These are phyloP conservation scores for Cyberlindnera petersonii DNA, from an alignment of 805 yeast genomes.

Conservation along the genomic window DNA sequence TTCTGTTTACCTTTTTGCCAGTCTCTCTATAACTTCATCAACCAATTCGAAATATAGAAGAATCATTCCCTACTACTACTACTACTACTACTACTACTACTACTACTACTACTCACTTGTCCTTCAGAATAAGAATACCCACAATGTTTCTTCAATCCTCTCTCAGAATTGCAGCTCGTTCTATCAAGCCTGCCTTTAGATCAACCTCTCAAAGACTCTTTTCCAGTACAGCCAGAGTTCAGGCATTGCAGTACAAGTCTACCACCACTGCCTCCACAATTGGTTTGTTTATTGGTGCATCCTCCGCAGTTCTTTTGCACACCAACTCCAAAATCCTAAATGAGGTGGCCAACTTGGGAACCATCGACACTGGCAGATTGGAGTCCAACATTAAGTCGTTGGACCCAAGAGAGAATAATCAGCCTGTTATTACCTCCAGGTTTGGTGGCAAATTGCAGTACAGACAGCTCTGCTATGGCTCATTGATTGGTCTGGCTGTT, in stretches of 20 bases:
- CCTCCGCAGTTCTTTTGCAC: slow-evolving; percentile 17
- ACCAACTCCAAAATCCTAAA: slow-evolving; percentile 25
- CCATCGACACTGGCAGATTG: slow-evolving; percentile 16
- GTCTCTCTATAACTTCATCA: no score
- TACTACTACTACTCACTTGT: no score
- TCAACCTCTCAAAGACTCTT: slow-evolving; percentile 9
- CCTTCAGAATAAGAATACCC: no score
- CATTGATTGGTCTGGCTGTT: slow-evolving; percentile 51
- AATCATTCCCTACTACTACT: no score
- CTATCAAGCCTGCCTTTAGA: slow-evolving; percentile 13
- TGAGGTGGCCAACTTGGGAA: slow-evolving; percentile 25
- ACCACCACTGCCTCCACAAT: slow-evolving; percentile 10
- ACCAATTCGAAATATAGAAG: no score
- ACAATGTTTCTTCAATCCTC: slow-evolving; percentile 19
- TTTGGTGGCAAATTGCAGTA: slow-evolving; percentile 49
- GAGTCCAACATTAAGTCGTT: slow-evolving; percentile 10
- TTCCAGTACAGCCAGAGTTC: slow-evolving; percentile 4
- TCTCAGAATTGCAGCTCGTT: slow-evolving; percentile 15
- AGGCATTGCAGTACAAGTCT: not conserved
- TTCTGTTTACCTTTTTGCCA: no score
- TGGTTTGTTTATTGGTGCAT: slow-evolving; percentile 26
- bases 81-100: no score
- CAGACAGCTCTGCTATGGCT: slow-evolving; percentile 57
- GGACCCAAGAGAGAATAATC: slow-evolving; percentile 11
- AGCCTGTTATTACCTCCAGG: slow-evolving; percentile 18